These are phyloP conservation scores for Arabidopsis hybrid DNA, from an alignment of 441 rosid species.

Conservation along the genomic window DNA sequence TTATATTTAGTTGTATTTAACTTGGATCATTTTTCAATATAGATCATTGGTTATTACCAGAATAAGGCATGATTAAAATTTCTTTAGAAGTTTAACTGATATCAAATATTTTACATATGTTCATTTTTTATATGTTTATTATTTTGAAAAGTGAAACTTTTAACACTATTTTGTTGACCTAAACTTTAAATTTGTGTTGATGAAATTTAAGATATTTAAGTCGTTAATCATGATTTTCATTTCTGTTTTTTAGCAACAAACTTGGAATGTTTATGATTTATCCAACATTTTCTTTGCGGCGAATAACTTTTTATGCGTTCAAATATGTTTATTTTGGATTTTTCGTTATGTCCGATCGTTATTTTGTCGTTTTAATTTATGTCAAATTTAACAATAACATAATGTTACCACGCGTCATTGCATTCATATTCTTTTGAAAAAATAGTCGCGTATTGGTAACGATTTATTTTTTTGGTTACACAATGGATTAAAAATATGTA, in stretches of 20 bases:
- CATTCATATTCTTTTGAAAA: background rate
- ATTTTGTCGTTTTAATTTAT: constrained; percentile 6
- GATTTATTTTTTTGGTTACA: background rate
- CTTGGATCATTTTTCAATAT: background rate
- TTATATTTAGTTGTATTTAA: background rate
- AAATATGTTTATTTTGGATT: background rate
- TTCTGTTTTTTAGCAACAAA: background rate
- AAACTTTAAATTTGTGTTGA: background rate
- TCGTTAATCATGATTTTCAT: background rate
- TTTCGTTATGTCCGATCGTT: background rate
- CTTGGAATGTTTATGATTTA: constrained; percentile 3
- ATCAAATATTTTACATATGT: background rate
- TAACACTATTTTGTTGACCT: background rate
- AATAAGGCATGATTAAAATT: background rate
- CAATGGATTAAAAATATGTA: background rate
- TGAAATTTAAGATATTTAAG: background rate
- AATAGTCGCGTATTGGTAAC: background rate
- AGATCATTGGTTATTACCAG: background rate
- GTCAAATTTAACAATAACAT: background rate
- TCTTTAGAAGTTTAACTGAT: background rate
- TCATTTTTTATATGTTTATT: background rate
- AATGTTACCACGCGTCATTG: background rate
- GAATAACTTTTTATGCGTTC: background rate
- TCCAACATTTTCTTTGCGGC: background rate
- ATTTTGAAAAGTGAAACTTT: background rate